phyloP scores from a whole-genome alignment of 495 filamentous ascomycete genomes.

The Talaromyces thailandensis region DNA sequence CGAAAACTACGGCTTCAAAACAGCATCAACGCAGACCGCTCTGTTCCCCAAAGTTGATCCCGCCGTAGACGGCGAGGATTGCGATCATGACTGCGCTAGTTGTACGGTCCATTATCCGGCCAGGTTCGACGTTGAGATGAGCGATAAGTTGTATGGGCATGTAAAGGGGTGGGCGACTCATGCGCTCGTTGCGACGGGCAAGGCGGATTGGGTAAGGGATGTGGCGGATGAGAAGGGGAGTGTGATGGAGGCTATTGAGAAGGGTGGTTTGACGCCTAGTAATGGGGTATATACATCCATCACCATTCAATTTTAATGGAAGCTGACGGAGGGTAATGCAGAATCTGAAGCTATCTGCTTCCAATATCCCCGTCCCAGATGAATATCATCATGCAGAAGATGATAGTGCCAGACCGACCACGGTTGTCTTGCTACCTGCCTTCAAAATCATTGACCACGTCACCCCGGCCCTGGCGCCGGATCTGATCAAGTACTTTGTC shows the following conservation, averaged over 20 bases:
- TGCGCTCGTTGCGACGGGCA: conserved; percentile 85
- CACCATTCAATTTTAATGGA: background rate
- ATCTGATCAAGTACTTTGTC: conserved; percentile 64
- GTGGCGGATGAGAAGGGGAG: conserved; percentile 87
- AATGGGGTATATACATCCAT: conserved; percentile 58
- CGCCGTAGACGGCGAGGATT: conserved; percentile 78
- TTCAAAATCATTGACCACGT: conserved; percentile 84
- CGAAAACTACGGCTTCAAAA: conserved; percentile 29
- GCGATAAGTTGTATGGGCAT: conserved; percentile 73
- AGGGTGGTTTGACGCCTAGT: conserved; percentile 47
- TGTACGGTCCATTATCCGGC: conserved; percentile 74
- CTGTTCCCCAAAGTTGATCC: conserved; percentile 49
- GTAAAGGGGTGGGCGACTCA: conserved; percentile 88
- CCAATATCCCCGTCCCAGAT: conserved; percentile 75
- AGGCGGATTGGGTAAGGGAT: conserved; percentile 88
- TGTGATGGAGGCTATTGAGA: conserved; percentile 85
- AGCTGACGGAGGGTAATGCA: conserved; percentile 22
- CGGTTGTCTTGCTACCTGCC: conserved; percentile 76
- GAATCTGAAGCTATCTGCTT: conserved; percentile 87
- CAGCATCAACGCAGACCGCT: conserved; percentile 22
- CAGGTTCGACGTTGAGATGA: conserved; percentile 64
- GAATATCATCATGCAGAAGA: conserved; percentile 39
- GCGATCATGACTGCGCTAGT: conserved; percentile 78
- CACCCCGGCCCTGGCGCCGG: conserved; percentile 62
- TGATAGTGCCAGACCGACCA: conserved; percentile 60